phyloP scores from a whole-genome alignment of 2,329 filamentous ascomycete species.

The Didymellaceae sp. region DNA sequence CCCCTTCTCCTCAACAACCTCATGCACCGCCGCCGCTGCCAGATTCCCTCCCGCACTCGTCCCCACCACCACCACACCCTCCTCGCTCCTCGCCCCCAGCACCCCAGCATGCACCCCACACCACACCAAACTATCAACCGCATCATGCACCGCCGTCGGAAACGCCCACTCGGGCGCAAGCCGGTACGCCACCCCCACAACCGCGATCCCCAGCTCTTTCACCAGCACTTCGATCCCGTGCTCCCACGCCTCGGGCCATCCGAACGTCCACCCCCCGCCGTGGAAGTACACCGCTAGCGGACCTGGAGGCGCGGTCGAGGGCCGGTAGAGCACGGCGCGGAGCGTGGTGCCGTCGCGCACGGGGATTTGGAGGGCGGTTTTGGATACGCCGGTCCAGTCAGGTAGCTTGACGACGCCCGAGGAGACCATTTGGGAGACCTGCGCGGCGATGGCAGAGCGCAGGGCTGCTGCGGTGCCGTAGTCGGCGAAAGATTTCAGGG shows the following conservation, averaged over 20 bases:
- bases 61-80: slow-evolving; percentile 27
- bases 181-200: slow-evolving; percentile 46
- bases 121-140: slow-evolving; percentile 22
- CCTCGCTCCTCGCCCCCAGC: slow-evolving; percentile 16
- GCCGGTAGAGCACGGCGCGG: neutral
- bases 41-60: slow-evolving; percentile 26
- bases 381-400: neutral
- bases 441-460: neutral
- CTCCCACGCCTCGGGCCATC: slow-evolving; percentile 50
- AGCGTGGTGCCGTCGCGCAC: neutral
- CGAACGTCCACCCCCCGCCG: slow-evolving; percentile 49
- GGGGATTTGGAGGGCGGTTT: neutral
- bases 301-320: neutral
- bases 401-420: neutral
- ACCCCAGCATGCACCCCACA: slow-evolving; percentile 17
- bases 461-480: neutral
- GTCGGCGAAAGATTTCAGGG: neutral
- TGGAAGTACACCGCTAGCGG: slow-evolving; percentile 44
- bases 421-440: neutral
- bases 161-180: slow-evolving; percentile 44
- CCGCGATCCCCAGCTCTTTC: slow-evolving; percentile 9
- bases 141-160: slow-evolving; percentile 26
- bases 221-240: slow-evolving; percentile 37
- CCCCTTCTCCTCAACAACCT: slow-evolving; percentile 23
- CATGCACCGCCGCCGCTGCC: slow-evolving; percentile 21